Percentiles rank a stretch among this genome's conserved stretches.
phyloP scores from a whole-genome alignment of 371 early-diverging fungal species.

The Capillidium heterosporum region DNA sequence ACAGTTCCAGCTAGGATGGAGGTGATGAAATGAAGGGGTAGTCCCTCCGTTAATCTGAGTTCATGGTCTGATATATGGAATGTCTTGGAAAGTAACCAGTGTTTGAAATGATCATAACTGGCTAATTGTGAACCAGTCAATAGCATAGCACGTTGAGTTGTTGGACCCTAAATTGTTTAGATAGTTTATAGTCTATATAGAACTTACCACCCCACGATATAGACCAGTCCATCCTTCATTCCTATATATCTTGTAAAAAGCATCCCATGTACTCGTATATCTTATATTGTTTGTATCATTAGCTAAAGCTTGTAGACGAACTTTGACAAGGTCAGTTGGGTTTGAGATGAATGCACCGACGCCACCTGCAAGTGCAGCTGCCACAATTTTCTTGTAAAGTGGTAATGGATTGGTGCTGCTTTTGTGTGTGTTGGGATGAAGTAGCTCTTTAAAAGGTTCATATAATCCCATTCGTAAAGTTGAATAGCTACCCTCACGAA shows the following conservation, averaged over 20 bases:
- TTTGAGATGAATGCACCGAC: slow-evolving; percentile 25
- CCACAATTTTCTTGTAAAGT: slow-evolving; percentile 15
- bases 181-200: background rate
- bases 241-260: slow-evolving; percentile 12
- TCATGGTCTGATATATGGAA: too few species aligned
- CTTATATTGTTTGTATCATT: slow-evolving; percentile 11
- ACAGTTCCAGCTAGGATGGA: slow-evolving; percentile 16
- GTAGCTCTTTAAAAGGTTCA: slow-evolving; percentile 19
- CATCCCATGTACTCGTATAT: slow-evolving; percentile 13
- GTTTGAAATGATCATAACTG: slow-evolving; percentile 26
- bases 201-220: slow-evolving; percentile 9
- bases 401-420: slow-evolving; percentile 6
- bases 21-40: slow-evolving; percentile 9
- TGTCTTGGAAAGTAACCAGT: slow-evolving; percentile 13
- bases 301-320: slow-evolving; percentile 3
- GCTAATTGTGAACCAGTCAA: slow-evolving; percentile 28
- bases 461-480: slow-evolving; percentile 33
- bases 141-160: slow-evolving; percentile 18
- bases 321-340: slow-evolving; percentile 29
- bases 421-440: too few species aligned
- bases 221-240: slow-evolving; percentile 17
- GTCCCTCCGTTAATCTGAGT: slow-evolving; percentile 11
- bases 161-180: slow-evolving; percentile 10
- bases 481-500: slow-evolving; percentile 29
- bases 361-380: slow-evolving; percentile 20